Conservation (phyloP, 345 rosid genomes). For the Alliaria petiolata region DNA sequence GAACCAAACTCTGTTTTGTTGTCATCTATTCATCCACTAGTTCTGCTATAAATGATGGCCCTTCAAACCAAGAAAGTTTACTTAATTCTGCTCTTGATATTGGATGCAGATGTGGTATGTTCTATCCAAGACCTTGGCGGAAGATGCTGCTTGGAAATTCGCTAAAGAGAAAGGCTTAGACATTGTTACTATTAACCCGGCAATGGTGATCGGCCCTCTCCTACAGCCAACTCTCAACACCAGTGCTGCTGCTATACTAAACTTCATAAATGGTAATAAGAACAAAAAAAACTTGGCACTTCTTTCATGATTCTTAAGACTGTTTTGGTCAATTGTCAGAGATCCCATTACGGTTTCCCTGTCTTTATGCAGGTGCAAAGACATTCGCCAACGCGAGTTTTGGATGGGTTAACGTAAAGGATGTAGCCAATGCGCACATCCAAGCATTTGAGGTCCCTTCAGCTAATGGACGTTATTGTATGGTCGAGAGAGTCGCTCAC, state of each 20-base stretch:
- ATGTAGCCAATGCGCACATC: conserved; percentile 55
- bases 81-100: background rate
- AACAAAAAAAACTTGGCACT: background rate
- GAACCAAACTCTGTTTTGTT: background rate
- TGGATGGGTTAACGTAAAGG: conserved; percentile 48
- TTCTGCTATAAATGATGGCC: background rate
- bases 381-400: conserved; percentile 39
- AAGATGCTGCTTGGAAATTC: conserved; percentile 49
- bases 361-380: conserved; percentile 48
- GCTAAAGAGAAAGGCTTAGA: conserved; percentile 50
- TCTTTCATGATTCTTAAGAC: background rate
- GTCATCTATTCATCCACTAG: background rate
- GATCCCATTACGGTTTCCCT: background rate
- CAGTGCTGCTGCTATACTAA: conserved; percentile 24
- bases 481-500: conserved; percentile 64
- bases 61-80: too few relatives aligned
- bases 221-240: conserved; percentile 44
- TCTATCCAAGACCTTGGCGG: conserved; percentile 48
- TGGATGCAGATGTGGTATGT: conserved; percentile 43
- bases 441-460: conserved; percentile 46
- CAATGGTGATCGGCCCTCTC: conserved; percentile 43
- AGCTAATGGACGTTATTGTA: conserved; percentile 31
- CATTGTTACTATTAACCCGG: conserved; percentile 43
- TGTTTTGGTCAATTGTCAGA: background rate
- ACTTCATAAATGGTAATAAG: conserved; percentile 35